Evolutionary conservation across 106 monocot genomes (phyloP).

Genomic region (Dendrobium chrysotoxum): DNA sequence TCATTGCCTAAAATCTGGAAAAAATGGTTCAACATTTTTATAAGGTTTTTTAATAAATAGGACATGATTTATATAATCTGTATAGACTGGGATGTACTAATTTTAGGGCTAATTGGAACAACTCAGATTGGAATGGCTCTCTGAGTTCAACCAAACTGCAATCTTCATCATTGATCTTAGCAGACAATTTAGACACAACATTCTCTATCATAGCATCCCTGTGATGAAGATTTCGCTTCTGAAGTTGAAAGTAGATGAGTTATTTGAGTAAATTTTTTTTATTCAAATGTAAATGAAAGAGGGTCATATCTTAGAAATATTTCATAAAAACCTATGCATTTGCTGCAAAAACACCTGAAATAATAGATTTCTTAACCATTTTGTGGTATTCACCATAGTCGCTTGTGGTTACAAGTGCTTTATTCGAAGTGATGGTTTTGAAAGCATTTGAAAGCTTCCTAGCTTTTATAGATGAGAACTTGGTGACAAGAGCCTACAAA

Average conservation of each 20-base stretch:
- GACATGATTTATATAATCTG: neutral
- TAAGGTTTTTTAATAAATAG: too few relatives aligned
- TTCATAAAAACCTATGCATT: conserved; percentile 55
- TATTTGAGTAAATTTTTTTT: neutral
- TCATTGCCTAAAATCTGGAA: conserved; percentile 61
- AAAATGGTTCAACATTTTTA: neutral
- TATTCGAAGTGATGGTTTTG: conserved; percentile 57
- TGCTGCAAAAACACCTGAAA: conserved; percentile 50
- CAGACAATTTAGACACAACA: conserved; percentile 24
- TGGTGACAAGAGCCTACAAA: conserved; percentile 81
- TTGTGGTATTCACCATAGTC: conserved; percentile 88
- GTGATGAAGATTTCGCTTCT: conserved; percentile 61
- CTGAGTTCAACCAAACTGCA: conserved; percentile 46
- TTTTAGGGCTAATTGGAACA: conserved; percentile 72
- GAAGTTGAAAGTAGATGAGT: conserved; percentile 13
- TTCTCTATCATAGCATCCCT: conserved; percentile 65
- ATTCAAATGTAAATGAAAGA: neutral
- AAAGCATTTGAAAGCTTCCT: conserved; percentile 83
- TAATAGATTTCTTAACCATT: conserved; percentile 61
- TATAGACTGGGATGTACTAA: conserved; percentile 29
- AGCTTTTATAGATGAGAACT: conserved; percentile 75
- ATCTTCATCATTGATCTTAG: conserved; percentile 37
- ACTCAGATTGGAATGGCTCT: conserved; percentile 47
- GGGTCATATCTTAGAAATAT: neutral
- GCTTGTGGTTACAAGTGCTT: conserved; percentile 78